Base-by-base conservation (phyloP, 495 filamentous ascomycete genomes). In the Aspergillus panamensis region DNA sequence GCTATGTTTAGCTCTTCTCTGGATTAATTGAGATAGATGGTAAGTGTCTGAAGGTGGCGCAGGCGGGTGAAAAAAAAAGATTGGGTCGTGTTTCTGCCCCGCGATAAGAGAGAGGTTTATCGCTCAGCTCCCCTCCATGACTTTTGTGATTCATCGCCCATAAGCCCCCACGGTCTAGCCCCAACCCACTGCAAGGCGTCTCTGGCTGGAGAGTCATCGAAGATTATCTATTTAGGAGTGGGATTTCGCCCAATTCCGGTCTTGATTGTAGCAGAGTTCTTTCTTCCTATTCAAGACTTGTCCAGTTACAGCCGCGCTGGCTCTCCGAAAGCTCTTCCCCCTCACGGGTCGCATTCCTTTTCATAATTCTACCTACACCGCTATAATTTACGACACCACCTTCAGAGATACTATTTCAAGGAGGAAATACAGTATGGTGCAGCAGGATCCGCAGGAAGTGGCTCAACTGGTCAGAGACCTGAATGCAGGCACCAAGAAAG, bases 391-490 rank as follows among this genome's bases (percentile, higher is more conserved):
- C 32, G 13, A 17, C 19, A 48, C 19, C 8, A 29, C 20, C 10
- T 5, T 21, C 8, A 5, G 31, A 6, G 16, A 33, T 7, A 10
- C 6, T 19, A 44, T 19, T 12, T 33, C 13, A 49, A n/a, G 35
- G 31, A 2, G 14, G 47, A 55, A 44, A 32, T 10, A 25, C 53
- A 67, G 45, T 40, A 76, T 77, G 71, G 71, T 73, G 37, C 70
- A 77, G 25, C 91, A 96, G 67, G 82, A 92, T 65, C 71, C 76
- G 10, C 73, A 82, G 39, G 77, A 88, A 59, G 78, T 89, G 43
- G 68, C 79, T 1, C 69, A 78, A 29, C 74, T 96, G 48, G 62
- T 90, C 44, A 67, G 70, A 21, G 69, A 62, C 32, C 74, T 96
- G 30, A 80, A 86, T 42, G 63, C 70, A 8, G 79, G 80, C 14